Base-by-base conservation (phyloP, 495 filamentous ascomycete genomes). In the Aspergillus nanangensis region DNA sequence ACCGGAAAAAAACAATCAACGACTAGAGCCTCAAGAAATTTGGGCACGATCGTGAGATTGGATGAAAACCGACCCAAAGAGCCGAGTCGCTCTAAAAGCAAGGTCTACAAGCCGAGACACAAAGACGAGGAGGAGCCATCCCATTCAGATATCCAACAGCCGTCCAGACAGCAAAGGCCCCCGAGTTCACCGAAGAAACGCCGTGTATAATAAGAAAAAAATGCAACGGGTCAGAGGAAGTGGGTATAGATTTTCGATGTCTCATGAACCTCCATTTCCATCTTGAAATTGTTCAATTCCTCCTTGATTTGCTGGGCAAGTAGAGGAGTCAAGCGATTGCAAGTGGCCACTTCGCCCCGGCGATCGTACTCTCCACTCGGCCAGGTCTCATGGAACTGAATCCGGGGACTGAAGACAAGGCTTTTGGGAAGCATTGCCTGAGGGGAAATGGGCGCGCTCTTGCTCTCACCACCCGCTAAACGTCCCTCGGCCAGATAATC, bases 191-290 rank as follows among this genome's bases (percentile, higher is more conserved):
- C 33, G 19, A 18, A 31, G 53, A 34, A 60, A 60, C 57, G 56
- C 59, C 55, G 47, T 51, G 50, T 47, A n/a, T n/a, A n/a, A n/a
- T n/a, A n/a, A n/a, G n/a, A n/a, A n/a, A n/a, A 46, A 53, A 50
- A 64, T 61, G 57, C 60, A 59, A 50, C 52, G 56, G 47, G 53
- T 72, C 56, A 99, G 74, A 99, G 96, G 79, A 97, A 99, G 79
- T 99, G 93, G 56, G 93, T 99, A 76, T 97, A 95, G 54, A 96
- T 87, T 69, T 97, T 97, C 44, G 94, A 97, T 63, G 85, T 86
- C 71, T 96, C 90, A 62, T 99, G 93, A 61, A 99, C 93, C 75
- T 97, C 93, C 93, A 99, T 99, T 71, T 99, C 93, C 93, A 99
- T 97, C 61, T 98, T 99, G 76, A 97, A 99, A 52, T 83, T 92